phyloP scores from a whole-genome alignment of 257 asterid genomes.

The Voacanga thouarsii region DNA sequence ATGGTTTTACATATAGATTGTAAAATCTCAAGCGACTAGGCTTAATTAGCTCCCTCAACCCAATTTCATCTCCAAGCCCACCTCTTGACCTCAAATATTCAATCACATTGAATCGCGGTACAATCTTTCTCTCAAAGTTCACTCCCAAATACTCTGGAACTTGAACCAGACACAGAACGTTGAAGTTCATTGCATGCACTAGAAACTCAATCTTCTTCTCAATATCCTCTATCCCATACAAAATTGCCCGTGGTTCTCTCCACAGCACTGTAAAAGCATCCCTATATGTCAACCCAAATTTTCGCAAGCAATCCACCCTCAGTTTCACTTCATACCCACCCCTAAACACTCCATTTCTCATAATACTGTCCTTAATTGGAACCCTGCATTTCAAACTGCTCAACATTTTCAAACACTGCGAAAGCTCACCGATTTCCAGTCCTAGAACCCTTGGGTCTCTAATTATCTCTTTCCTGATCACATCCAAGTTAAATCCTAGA shows the following conservation, averaged over 20 bases:
- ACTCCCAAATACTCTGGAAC: constrained; percentile 79
- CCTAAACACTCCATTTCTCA: constrained; percentile 49
- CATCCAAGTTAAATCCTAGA: constrained; percentile 53
- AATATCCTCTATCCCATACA: constrained; percentile 44
- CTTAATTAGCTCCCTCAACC: constrained; percentile 57
- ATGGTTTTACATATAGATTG: constrained; percentile 83
- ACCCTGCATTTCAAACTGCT: constrained; percentile 65
- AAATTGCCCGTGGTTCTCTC: constrained; percentile 82
- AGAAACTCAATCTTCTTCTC: constrained; percentile 70
- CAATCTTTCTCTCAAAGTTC: constrained; percentile 66
- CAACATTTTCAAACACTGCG: constrained; percentile 59
- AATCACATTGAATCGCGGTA: constrained; percentile 75
- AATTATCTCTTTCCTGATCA: constrained; percentile 48
- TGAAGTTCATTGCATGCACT: constrained; percentile 49
- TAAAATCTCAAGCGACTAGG: constrained; percentile 77
- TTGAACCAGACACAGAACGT: constrained; percentile 50
- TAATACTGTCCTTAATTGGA: constrained; percentile 49
- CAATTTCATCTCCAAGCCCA: constrained; percentile 65
- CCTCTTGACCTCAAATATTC: constrained; percentile 52
- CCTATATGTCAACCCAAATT: constrained; percentile 55
- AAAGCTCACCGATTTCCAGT: constrained; percentile 76
- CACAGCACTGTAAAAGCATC: constrained; percentile 72
- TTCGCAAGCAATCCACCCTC: constrained; percentile 65
- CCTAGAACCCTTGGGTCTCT: constrained; percentile 65
- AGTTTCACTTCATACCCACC: constrained; percentile 63